Evolutionary conservation across 169 alveolate genomes (phyloP).

Genomic region (Plasmodium adleri): DNA sequence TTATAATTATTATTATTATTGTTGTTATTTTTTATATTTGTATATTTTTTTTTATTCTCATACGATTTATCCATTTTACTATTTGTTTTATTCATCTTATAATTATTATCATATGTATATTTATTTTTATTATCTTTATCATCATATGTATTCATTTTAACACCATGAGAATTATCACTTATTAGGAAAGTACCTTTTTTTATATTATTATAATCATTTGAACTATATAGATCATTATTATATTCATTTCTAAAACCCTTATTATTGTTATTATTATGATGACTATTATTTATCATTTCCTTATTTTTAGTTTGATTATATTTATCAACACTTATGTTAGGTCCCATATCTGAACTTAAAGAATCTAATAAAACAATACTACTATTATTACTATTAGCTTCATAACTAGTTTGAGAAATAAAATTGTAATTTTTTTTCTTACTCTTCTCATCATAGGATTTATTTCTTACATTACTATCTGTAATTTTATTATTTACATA

Average conservation of each 20-base stretch:
- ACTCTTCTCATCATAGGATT: slow-evolving; percentile 1
- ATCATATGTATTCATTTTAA: neutral
- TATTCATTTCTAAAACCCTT: slow-evolving; percentile 1
- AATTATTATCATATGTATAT: neutral
- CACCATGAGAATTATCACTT: neutral
- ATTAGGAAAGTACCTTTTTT: neutral
- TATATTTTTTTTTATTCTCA: slow-evolving; percentile 1
- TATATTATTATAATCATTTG: slow-evolving; percentile 33
- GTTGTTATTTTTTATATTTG: too few species aligned
- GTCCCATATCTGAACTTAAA: slow-evolving; percentile 41
- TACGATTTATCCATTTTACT: neutral
- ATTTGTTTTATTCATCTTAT: neutral
- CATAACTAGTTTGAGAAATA: slow-evolving; percentile 76
- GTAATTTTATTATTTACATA: neutral
- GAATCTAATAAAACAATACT: slow-evolving; percentile 41
- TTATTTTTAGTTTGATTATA: slow-evolving; percentile 9
- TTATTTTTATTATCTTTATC: slow-evolving; percentile 9
- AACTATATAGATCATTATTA: slow-evolving; percentile 17
- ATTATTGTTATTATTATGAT: slow-evolving; percentile 20
- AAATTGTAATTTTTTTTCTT: slow-evolving; percentile 33
- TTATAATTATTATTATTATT: neutral
- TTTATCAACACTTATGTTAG: slow-evolving; percentile 44
- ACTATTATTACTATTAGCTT: slow-evolving; percentile 67
- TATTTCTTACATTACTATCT: neutral
- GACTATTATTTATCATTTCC: slow-evolving; percentile 2